Conservation (phyloP, 768 basidiomycete species). For the Kwoniella dendrophila region DNA sequence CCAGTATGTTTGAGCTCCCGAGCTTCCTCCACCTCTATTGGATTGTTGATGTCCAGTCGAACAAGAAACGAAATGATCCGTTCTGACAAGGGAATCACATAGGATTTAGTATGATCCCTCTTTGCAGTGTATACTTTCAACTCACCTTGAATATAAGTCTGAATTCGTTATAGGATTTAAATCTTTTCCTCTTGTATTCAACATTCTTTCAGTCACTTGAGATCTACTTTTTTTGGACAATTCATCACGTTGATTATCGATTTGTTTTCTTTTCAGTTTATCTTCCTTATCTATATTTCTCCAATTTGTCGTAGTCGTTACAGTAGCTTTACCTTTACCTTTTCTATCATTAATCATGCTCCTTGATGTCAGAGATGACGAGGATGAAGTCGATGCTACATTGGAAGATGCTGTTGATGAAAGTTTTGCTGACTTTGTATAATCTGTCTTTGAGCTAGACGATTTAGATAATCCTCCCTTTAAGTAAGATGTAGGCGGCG, state of each 20-base stretch:
- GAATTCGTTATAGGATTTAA: slow-evolving; percentile 52
- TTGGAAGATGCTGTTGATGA: background rate
- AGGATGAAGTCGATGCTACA: background rate
- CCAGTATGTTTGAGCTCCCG: slow-evolving; percentile 48
- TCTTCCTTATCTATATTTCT: slow-evolving; percentile 12
- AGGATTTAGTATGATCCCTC: background rate
- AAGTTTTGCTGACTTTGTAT: background rate
- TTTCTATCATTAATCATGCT: background rate
- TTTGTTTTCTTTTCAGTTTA: slow-evolving; percentile 31
- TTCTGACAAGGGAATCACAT: slow-evolving; percentile 11
- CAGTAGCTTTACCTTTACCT: background rate
- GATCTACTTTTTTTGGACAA: slow-evolving; percentile 18
- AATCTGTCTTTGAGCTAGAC: background rate
- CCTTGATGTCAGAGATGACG: background rate
- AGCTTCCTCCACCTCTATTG: slow-evolving; percentile 45
- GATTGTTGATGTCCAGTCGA: slow-evolving; percentile 50
- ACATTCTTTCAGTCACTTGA: slow-evolving; percentile 37
- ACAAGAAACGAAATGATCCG: slow-evolving; percentile 49
- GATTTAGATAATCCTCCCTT: background rate
- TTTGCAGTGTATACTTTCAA: background rate
- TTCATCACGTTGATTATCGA: slow-evolving; percentile 21
- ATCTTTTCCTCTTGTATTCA: slow-evolving; percentile 39
- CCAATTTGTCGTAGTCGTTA: background rate
- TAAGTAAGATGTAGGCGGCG: slow-evolving; percentile 18
- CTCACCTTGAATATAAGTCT: slow-evolving; percentile 44